These are phyloP conservation scores for Beauveria australis DNA, from an alignment of 2,329 filamentous ascomycete species.

Conservation along the genomic window DNA sequence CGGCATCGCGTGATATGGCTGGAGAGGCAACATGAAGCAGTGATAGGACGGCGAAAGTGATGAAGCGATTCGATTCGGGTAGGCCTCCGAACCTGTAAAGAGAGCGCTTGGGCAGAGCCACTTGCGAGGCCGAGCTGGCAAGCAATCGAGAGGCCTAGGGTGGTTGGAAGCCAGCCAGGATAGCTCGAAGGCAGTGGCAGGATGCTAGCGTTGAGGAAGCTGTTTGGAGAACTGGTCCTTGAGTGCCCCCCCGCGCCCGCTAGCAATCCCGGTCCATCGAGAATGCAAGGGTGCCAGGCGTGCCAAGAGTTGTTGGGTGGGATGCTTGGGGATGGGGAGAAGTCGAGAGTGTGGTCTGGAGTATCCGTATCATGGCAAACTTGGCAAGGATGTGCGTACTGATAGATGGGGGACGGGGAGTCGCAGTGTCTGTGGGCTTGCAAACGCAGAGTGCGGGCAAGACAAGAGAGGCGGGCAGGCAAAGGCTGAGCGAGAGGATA, in stretches of 20 bases:
- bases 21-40: neutral
- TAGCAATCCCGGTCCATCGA: neutral
- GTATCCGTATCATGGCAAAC: neutral
- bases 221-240: neutral
- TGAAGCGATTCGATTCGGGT: neutral
- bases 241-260: neutral
- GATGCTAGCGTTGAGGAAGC: neutral
- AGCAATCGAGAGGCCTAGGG: neutral
- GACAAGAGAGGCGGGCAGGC: too few relatives aligned
- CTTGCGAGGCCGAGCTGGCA: neutral
- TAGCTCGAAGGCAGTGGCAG: neutral
- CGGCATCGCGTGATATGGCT: neutral
- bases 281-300: neutral
- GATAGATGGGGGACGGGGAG: neutral
- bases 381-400: too few relatives aligned
- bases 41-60: neutral
- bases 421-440: neutral
- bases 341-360: neutral
- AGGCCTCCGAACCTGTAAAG: neutral
- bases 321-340: neutral
- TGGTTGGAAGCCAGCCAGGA: neutral
- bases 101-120: neutral
- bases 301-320: neutral
- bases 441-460: too few relatives aligned
- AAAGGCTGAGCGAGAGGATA: too few relatives aligned